Conservation (phyloP, 2,329 filamentous ascomycete genomes). For the Didymella segeticola region DNA sequence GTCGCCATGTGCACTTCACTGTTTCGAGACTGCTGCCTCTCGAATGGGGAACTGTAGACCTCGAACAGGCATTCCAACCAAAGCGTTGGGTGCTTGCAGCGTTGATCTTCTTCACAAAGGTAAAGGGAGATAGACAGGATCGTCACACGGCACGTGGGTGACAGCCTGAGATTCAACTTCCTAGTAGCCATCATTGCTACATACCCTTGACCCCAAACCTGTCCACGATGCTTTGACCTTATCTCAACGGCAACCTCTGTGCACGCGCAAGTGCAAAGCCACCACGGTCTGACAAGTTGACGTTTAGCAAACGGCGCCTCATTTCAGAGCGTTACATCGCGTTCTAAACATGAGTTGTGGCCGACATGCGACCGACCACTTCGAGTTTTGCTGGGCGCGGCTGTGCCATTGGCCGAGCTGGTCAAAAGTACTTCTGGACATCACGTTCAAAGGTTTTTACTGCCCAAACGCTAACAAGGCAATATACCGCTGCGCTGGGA, state of each 20-base stretch:
- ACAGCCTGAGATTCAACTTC: slow-evolving; percentile 5
- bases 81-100: slow-evolving; percentile 9
- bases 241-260: slow-evolving; percentile 16
- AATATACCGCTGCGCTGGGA: slow-evolving; percentile 18
- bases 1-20: slow-evolving; percentile 21
- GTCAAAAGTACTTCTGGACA: slow-evolving; percentile 17
- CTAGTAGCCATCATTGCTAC: slow-evolving; percentile 6
- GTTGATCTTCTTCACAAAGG: slow-evolving; percentile 19
- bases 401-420: slow-evolving; percentile 20
- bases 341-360: slow-evolving; percentile 11
- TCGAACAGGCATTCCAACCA: slow-evolving; percentile 16
- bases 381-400: slow-evolving; percentile 3
- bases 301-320: slow-evolving; percentile 22
- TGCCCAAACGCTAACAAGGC: slow-evolving; percentile 8
- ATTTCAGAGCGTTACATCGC: slow-evolving; percentile 30
- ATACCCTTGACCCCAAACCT: not conserved
- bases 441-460: slow-evolving; percentile 11
- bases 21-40: slow-evolving; percentile 14
- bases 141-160: slow-evolving; percentile 15
- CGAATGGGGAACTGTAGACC: slow-evolving; percentile 17
- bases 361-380: slow-evolving; percentile 9
- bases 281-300: slow-evolving; percentile 19
- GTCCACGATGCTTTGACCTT: slow-evolving; percentile 4
- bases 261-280: slow-evolving; percentile 20
- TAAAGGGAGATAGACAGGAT: slow-evolving; percentile 17